Percentiles rank a stretch among this genome's conserved stretches.
These are phyloP conservation scores for Macrophomina tecta DNA, from an alignment of 2,329 filamentous ascomycete genomes.

Conservation along the genomic window DNA sequence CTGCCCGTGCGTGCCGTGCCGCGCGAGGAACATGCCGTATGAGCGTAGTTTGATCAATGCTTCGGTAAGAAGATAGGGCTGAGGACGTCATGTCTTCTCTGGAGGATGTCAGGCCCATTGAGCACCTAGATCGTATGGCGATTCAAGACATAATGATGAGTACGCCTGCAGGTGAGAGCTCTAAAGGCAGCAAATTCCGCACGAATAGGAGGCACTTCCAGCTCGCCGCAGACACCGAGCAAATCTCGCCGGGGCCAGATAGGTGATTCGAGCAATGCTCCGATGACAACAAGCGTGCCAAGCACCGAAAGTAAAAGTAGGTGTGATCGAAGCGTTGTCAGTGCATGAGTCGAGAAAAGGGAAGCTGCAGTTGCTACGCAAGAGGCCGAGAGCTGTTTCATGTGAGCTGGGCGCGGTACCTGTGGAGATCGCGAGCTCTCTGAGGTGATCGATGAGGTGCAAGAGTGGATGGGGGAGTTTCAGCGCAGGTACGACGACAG, in stretches of 20 bases:
- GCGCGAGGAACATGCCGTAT: conserved; percentile 3
- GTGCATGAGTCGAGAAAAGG: conserved; percentile 11
- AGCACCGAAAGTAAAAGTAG: conserved; percentile 14
- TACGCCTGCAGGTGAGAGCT: neutral
- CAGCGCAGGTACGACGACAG: neutral
- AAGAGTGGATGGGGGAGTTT: neutral
- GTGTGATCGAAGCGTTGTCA: conserved; percentile 19
- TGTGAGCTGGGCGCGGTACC: neutral
- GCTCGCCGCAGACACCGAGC: neutral
- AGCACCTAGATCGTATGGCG: neutral
- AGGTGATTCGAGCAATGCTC: neutral
- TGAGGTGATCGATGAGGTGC: neutral
- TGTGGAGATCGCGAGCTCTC: neutral
- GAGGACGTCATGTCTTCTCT: conserved; percentile 2
- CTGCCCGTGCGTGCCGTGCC: conserved; percentile 18
- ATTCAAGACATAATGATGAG: neutral
- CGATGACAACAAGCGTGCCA: conserved; percentile 16
- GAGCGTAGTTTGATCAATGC: conserved; percentile 17
- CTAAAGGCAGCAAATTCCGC: neutral
- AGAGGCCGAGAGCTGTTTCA: conserved; percentile 1
- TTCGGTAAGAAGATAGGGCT: conserved; percentile 7
- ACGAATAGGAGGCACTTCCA: neutral
- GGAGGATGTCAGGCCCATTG: neutral
- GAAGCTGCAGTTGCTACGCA: conserved; percentile 2
- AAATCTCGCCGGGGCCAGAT: neutral